phyloP scores from a whole-genome alignment of 2,329 filamentous ascomycete genomes.

The Bipolaris bicolor region DNA sequence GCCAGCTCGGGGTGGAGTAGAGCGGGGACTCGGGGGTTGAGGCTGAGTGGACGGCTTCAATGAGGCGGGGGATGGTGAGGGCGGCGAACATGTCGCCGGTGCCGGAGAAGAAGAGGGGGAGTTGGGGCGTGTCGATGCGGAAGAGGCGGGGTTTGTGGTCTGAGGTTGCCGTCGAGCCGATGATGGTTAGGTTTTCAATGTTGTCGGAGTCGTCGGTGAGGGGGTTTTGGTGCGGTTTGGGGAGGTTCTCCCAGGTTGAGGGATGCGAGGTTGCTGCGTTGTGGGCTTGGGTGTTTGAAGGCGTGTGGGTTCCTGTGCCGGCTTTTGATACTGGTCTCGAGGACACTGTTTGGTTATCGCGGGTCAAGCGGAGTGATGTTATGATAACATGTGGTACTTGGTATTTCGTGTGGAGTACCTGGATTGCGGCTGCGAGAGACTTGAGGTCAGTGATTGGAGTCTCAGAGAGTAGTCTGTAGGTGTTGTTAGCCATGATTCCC shows the following conservation, averaged over 20 bases:
- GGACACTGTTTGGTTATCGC: conserved; percentile 54
- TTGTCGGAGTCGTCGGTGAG: conserved; percentile 10
- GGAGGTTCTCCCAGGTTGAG: conserved; percentile 15
- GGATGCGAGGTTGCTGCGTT: neutral
- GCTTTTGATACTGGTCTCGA: conserved; percentile 44
- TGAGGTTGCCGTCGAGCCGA: conserved; percentile 75
- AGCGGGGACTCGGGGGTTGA: conserved; percentile 51
- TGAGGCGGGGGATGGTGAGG: conserved; percentile 82
- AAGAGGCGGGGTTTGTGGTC: conserved; percentile 78
- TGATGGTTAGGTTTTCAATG: conserved; percentile 65
- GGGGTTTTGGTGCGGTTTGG: conserved; percentile 10
- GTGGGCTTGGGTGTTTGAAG: conserved; percentile 21
- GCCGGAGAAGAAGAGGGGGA: conserved; percentile 93
- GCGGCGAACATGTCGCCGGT: conserved; percentile 99
- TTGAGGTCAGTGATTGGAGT: conserved; percentile 78
- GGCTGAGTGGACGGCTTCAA: conserved; percentile 72
- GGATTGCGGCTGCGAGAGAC: conserved; percentile 75
- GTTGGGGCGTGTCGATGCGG: conserved; percentile 81
- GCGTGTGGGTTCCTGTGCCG: conserved; percentile 31
- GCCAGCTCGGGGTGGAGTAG: conserved; percentile 68
- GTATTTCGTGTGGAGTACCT: conserved; percentile 76
- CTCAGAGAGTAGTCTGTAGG: conserved; percentile 75
- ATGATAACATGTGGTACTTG: conserved; percentile 87
- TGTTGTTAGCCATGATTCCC: neutral
- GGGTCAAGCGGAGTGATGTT: conserved; percentile 79